Base-by-base conservation (phyloP, 2,329 filamentous ascomycete genomes). In the Aspergillus novoparasiticus region DNA sequence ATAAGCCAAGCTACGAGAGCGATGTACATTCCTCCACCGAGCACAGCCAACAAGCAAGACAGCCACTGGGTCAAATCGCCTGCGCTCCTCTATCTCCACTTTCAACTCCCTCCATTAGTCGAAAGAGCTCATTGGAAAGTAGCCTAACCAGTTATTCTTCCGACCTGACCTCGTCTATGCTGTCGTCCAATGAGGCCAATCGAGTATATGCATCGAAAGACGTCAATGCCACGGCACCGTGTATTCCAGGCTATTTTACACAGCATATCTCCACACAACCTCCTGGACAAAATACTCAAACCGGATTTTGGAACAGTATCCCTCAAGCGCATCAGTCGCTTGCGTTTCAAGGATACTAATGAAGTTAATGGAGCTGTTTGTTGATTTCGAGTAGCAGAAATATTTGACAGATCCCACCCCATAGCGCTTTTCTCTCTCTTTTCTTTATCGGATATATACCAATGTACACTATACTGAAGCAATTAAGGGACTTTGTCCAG, bases 51-150 rank as follows among this genome's bases (percentile, higher is more conserved):
- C 21, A 23, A 16, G 23, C 39, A 32, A 34, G 34, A 10, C 64
- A 61, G 30, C 39, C 60, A 43, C 56, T 64, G 51, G 45, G 48
- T 39, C 59, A 62, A 14, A 64, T 64, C 9, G 53, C 54, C 30
- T 61, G 59, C 21, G 61, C 60, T 28, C 61, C 66, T 57, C 56
- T 67, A 34, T 68, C 68, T 32, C 68, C 68, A n/a, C 61, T 48
- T 6, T 66, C 66, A 9, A 61, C 64, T 12, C 65, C 60, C 0
- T 64, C 63, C 5, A 60, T 63, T 39, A 69, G 67, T 57, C 66
- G 67, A 19, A 66, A 66, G 34, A 65, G 62, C 28, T 69, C 68
- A 23, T 51, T 69, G 50, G 67, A 69, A 53, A 67, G 64, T 14
- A 59, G 59, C 19, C 11, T 69, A 14, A 57, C 67, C n/a, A 60